Evolutionary conservation across 768 basidiomycete genomes (phyloP).

Genomic region (Suillus subluteus): DNA sequence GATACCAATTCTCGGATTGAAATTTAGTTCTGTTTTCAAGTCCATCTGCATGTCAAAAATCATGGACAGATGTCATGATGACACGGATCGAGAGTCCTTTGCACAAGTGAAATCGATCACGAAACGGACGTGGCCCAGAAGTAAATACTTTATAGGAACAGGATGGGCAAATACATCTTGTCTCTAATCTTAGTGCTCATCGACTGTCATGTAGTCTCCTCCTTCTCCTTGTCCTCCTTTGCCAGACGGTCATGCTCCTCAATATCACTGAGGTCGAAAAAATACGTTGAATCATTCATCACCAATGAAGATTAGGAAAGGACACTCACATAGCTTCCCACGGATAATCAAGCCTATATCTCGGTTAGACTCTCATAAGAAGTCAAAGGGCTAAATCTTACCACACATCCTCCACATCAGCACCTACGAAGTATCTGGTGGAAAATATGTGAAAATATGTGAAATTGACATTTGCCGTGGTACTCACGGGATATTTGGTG

Average conservation of each 20-base stretch:
- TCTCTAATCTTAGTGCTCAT: neutral
- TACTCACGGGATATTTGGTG: constrained; percentile 64
- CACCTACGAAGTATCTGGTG: constrained; percentile 77
- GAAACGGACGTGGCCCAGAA: neutral
- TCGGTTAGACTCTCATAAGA: constrained; percentile 20
- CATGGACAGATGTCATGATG: neutral
- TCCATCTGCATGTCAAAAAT: neutral
- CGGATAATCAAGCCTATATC: constrained; percentile 76
- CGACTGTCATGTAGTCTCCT: neutral
- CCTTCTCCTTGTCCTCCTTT: constrained; percentile 39
- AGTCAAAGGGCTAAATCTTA: constrained; percentile 38
- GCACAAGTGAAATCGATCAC: neutral
- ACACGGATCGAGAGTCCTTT: neutral
- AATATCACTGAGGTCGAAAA: constrained; percentile 55
- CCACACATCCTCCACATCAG: constrained; percentile 75
- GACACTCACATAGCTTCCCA: constrained; percentile 74
- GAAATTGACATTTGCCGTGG: neutral
- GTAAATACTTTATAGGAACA: neutral
- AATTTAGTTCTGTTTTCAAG: neutral
- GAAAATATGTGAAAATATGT: constrained; percentile 15
- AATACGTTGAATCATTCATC: constrained; percentile 4
- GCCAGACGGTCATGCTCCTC: constrained; percentile 75
- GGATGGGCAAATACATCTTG: neutral
- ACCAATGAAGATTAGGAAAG: constrained; percentile 1
- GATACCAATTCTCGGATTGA: neutral